phyloP scores from a whole-genome alignment of 371 early-diverging fungal species.

The Rhizomucor pusillus region DNA sequence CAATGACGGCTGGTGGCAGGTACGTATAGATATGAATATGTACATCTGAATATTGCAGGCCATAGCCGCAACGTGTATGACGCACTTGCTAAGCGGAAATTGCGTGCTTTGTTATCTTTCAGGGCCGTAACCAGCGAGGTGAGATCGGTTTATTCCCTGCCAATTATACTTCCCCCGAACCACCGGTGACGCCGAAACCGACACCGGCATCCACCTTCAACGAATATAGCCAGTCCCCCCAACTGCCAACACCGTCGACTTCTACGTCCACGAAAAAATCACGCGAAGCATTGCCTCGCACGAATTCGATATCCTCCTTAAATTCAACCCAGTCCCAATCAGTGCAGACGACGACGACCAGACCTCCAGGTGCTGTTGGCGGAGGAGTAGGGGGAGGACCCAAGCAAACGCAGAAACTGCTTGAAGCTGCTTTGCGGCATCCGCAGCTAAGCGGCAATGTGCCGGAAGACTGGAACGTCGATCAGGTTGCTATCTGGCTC shows the following conservation, averaged over 20 bases:
- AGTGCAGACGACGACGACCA: slow-evolving; percentile 2
- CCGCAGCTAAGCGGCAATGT: slow-evolving; percentile 12
- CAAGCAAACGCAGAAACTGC: background rate
- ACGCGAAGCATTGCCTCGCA: slow-evolving; percentile 9
- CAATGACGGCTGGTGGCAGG: slow-evolving; percentile 89
- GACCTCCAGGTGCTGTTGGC: too few relatives aligned
- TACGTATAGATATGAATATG: slow-evolving; percentile 18
- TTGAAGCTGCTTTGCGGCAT: slow-evolving; percentile 10
- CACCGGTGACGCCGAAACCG: slow-evolving; percentile 3
- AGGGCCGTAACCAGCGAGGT: slow-evolving; percentile 52
- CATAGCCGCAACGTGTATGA: background rate
- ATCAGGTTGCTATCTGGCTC: slow-evolving; percentile 35
- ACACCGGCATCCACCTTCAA: background rate
- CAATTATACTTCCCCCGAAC: slow-evolving; percentile 44
- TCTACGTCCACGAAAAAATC: slow-evolving; percentile 15
- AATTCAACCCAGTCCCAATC: slow-evolving; percentile 14
- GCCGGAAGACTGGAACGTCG: slow-evolving; percentile 32
- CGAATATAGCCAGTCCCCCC: slow-evolving; percentile 7
- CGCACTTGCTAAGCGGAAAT: background rate
- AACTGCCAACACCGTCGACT: slow-evolving; percentile 14
- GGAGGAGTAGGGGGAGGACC: too few relatives aligned
- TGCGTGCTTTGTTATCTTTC: background rate
- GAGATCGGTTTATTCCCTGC: slow-evolving; percentile 67
- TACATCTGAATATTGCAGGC: background rate
- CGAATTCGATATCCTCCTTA: slow-evolving; percentile 14